phyloP scores from a whole-genome alignment of 768 basidiomycete genomes.

The Tephrocybe sp. region DNA sequence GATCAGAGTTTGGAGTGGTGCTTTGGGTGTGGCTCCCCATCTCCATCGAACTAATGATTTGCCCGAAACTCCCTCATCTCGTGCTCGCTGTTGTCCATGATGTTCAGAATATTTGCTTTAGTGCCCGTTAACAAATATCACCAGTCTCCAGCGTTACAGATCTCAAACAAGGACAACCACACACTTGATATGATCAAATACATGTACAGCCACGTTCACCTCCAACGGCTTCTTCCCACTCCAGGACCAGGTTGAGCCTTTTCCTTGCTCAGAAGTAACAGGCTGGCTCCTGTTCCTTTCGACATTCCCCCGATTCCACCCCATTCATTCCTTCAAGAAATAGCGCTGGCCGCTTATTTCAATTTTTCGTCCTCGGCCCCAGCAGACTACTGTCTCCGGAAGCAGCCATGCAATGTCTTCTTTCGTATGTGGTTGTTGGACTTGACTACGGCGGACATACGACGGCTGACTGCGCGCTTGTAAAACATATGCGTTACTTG shows the following conservation, averaged over 20 bases:
- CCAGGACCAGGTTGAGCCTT: not conserved
- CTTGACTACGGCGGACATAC: too few relatives aligned
- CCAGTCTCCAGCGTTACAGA: not conserved
- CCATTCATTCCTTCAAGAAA: not conserved
- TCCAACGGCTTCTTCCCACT: not conserved
- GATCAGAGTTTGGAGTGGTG: too few relatives aligned
- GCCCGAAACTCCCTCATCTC: too few relatives aligned
- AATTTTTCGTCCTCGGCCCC: not conserved
- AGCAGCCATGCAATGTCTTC: conserved; percentile 11
- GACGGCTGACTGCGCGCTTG: not conserved
- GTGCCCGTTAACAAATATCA: not conserved
- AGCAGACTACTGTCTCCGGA: conserved; percentile 6
- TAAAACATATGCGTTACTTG: not conserved
- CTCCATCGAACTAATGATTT: too few relatives aligned
- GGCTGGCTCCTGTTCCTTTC: conserved; percentile 5
- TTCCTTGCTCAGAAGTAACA: not conserved
- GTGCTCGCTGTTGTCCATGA: not conserved
- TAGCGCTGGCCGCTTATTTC: conserved; percentile 14
- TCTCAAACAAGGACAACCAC: not conserved
- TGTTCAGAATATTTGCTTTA: not conserved
- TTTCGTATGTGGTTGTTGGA: conserved; percentile 3
- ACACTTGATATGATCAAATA: not conserved
- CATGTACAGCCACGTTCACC: conserved; percentile 2
- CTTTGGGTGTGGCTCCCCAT: too few relatives aligned
- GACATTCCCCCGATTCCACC: not conserved